phyloP scores from a whole-genome alignment of 768 basidiomycete species.

The Suillus weaverae region DNA sequence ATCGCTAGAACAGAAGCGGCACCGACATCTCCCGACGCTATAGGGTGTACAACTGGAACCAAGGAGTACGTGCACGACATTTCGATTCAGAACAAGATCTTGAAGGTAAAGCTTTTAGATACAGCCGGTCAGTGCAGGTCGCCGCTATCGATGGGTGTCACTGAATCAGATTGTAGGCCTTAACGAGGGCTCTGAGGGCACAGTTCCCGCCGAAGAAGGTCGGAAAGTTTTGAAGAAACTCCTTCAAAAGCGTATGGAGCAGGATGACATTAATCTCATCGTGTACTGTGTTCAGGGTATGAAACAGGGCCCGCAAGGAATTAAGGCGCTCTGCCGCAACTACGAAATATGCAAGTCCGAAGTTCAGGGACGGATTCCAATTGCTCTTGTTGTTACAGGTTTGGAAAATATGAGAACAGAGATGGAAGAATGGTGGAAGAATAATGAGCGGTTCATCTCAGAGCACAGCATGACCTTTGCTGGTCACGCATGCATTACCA shows the following conservation, averaged over 20 bases:
- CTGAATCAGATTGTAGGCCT: slow-evolving; percentile 22
- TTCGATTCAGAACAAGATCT: slow-evolving; percentile 2
- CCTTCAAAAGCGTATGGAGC: slow-evolving; percentile 29
- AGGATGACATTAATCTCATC: slow-evolving; percentile 25
- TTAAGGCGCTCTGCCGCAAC: slow-evolving; percentile 28
- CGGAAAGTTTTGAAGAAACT: slow-evolving; percentile 29
- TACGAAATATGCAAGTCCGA: slow-evolving; percentile 26
- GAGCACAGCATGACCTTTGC: slow-evolving; percentile 34
- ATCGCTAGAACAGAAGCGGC: slow-evolving; percentile 31
- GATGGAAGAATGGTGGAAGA: slow-evolving; percentile 42
- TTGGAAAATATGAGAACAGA: slow-evolving; percentile 31
- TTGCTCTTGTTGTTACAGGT: slow-evolving; percentile 32
- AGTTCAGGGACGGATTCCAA: slow-evolving; percentile 16
- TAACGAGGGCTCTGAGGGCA: slow-evolving; percentile 32
- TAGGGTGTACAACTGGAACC: slow-evolving; percentile 37
- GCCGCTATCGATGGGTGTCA: not conserved
- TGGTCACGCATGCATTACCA: slow-evolving; percentile 41
- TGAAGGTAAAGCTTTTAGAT: slow-evolving; percentile 30
- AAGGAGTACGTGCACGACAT: slow-evolving; percentile 26
- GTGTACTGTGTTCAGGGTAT: slow-evolving; percentile 29
- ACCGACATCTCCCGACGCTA: slow-evolving; percentile 30
- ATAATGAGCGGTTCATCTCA: slow-evolving; percentile 29
- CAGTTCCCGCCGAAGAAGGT: slow-evolving; percentile 26
- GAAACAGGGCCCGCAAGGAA: slow-evolving; percentile 24
- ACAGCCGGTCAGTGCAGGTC: slow-evolving; percentile 26